phyloP scores from a whole-genome alignment of 805 yeast genomes.

The Ogataea paraovalis region DNA sequence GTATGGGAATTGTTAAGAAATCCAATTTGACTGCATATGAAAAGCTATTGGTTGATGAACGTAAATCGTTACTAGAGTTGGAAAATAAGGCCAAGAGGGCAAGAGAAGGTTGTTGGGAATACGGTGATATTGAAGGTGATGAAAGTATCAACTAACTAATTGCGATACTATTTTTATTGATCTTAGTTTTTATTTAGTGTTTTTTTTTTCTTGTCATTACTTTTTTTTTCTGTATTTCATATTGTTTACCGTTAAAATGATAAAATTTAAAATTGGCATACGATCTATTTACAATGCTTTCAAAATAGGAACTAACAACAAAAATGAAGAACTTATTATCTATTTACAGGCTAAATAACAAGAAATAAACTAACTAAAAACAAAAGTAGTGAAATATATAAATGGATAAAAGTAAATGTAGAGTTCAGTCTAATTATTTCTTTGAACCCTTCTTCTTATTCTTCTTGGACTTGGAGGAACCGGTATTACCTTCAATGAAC shows the following conservation, averaged over 20 bases:
- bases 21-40: constrained; percentile 34
- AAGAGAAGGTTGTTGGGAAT: constrained; percentile 69
- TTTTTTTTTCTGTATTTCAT: too few relatives aligned
- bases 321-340: constrained; percentile 1
- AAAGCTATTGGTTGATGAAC: constrained; percentile 32
- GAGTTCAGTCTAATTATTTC: constrained; percentile 6
- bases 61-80: constrained; percentile 36
- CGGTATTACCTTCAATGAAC: constrained; percentile 60
- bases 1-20: constrained; percentile 54
- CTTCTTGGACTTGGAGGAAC: constrained; percentile 23
- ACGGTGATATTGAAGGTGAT: constrained; percentile 65
- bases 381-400: neutral
- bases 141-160: constrained; percentile 28
- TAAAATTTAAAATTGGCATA: too few relatives aligned
- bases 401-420: neutral
- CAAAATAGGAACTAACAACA: too few relatives aligned
- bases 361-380: neutral
- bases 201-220: too few relatives aligned
- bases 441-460: constrained; percentile 25
- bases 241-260: too few relatives aligned
- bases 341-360: constrained; percentile 1
- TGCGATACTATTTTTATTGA: neutral
- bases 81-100: constrained; percentile 47
- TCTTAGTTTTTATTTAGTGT: neutral
- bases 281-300: too few relatives aligned